Base-by-base conservation (phyloP, 495 filamentous ascomycete genomes). In the Apodospora peruviana region DNA sequence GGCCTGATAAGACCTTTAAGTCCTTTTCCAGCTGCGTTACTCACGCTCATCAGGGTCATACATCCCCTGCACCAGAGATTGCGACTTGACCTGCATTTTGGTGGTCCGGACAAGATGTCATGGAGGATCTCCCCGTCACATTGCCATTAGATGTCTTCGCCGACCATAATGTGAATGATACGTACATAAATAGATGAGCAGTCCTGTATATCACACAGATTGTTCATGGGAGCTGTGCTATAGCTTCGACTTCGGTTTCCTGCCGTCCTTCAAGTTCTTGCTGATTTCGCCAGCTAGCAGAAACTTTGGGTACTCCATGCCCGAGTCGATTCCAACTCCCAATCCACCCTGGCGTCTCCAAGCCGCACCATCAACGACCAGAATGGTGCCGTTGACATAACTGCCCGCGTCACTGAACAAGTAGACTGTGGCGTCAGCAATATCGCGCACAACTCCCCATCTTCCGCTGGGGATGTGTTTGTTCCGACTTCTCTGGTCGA, bases 391-490 rank as follows among this genome's bases (percentile, higher is more conserved):
- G 53, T 82, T 94, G 7, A 96, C 79, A 60, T 87, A 96, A 57
- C 82, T 90, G 2, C 86, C 91, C 0, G 86, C 82, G 40, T 91
- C 85, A 20, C 82, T 83, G 53, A 96, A 90, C 19, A 96, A 65
- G 55, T 80, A 97, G 0, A 97, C 82, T 0, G 91, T 95, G 14
- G 91, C 88, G 70, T 98, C 90, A 0, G 91, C 86, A 58, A 98
- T 91, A 57, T 98, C 91, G 48, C 82, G 82, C 8, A 95, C 79
- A 1, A 76, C 81, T n/a, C 91, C 93, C 52, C 78, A 77, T 41
- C 89, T 73, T 11, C 89, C 88, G 0, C 85, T 63, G 0, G 93
- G 93, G 18, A 87, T 38, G 12, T 47, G 56, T 16, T 59, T 59
- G 8, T 52, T 60, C 34, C 41, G 40, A 35, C 61, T 52, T 29